phyloP scores from a whole-genome alignment of 352 stramenopile genomes.

The Globisporangium perplexum region DNA sequence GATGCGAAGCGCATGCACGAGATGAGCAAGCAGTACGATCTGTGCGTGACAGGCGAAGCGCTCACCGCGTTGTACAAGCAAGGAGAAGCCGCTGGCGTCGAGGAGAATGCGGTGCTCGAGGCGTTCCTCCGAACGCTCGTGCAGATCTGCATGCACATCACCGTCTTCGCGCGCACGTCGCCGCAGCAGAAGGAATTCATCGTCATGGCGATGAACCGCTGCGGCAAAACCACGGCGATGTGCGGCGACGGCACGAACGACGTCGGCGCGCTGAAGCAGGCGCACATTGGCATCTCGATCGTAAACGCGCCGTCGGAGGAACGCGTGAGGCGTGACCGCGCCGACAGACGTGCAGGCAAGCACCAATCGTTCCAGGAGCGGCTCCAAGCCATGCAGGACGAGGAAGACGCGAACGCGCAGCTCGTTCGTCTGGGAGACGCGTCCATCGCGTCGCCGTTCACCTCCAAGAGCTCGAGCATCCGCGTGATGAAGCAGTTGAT shows the following conservation, averaged over 20 bases:
- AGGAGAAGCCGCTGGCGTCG: constrained; percentile 3
- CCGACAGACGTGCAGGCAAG: not conserved
- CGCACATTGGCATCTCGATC: constrained; percentile 93
- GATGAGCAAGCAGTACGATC: constrained; percentile 19
- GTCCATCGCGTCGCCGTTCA: constrained; percentile 97
- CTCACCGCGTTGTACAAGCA: constrained; percentile 15
- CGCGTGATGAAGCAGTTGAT: constrained; percentile 86
- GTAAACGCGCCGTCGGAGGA: constrained; percentile 45
- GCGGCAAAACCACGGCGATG: constrained; percentile 88
- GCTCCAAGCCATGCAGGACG: constrained; percentile 18
- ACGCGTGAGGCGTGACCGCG: not conserved
- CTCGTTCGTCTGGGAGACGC: constrained; percentile 95
- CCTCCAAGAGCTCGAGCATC: constrained; percentile 83
- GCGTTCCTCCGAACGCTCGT: constrained; percentile 19
- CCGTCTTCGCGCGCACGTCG: constrained; percentile 90
- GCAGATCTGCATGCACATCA: constrained; percentile 29
- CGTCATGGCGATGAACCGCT: constrained; percentile 84
- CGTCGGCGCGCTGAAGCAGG: constrained; percentile 86
- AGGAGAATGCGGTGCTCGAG: constrained; percentile 24
- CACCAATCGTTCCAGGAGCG: constrained; percentile 11
- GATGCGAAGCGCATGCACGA: constrained; percentile 3
- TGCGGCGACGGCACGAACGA: constrained; percentile 97
- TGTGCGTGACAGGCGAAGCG: constrained; percentile 37
- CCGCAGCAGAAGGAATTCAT: constrained; percentile 92
- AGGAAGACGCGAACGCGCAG: constrained; percentile 25